Evolutionary conservation across 1,284 basidiomycete genomes (phyloP).

Genomic region (Vanrija sp.): DNA sequence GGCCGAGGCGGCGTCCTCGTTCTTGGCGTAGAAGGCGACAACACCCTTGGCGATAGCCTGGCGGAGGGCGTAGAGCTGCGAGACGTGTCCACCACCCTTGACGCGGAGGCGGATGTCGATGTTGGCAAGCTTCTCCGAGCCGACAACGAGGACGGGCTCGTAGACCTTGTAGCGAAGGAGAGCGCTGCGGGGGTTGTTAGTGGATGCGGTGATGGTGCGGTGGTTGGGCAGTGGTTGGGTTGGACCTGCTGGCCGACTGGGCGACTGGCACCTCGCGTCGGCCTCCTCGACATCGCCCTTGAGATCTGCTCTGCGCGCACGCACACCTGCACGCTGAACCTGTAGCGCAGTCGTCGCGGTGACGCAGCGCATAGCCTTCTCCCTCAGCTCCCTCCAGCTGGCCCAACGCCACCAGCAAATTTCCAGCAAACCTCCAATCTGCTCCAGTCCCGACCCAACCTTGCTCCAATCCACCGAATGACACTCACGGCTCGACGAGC

Average conservation of each 20-base stretch:
- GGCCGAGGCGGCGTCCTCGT: constrained; percentile 95
- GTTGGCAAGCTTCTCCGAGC: constrained; percentile 74
- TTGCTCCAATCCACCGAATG: constrained; percentile 1
- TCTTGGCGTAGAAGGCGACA: constrained; percentile 96
- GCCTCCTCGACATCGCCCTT: no score
- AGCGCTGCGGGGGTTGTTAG: constrained; percentile 51
- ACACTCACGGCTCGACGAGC: constrained; percentile 72
- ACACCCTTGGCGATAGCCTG: constrained; percentile 98
- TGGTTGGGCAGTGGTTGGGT: not conserved
- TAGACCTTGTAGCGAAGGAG: constrained; percentile 98
- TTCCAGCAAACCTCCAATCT: not conserved
- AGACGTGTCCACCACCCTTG: constrained; percentile 99
- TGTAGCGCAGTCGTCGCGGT: no score
- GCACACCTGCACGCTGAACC: no score
- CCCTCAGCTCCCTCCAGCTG: not conserved
- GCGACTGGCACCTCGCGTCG: no score
- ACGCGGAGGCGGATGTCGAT: constrained; percentile 98
- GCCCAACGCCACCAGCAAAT: not conserved
- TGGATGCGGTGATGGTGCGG: not conserved
- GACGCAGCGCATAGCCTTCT: not conserved
- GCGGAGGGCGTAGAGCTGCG: constrained; percentile 97
- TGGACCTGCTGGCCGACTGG: not conserved
- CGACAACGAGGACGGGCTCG: constrained; percentile 86
- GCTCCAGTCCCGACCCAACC: not conserved
- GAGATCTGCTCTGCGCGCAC: no score